A percentile compares a stretch with the other conserved stretches of the same genome.
These are phyloP conservation scores for Petunia axillaris DNA, from an alignment of 257 asterid species.

Conservation along the genomic window DNA sequence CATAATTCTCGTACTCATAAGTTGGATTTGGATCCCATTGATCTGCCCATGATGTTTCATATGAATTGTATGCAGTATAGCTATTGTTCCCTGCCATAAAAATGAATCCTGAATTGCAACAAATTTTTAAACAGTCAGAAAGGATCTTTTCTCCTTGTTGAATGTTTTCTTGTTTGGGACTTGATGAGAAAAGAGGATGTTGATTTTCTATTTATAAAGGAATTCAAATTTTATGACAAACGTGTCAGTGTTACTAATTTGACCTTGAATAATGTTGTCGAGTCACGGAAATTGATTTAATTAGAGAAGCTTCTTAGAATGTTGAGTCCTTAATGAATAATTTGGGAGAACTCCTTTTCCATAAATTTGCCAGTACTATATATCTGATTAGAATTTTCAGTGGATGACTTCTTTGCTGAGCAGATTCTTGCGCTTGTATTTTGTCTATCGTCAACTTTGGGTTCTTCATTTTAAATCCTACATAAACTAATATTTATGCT, in stretches of 20 bases:
- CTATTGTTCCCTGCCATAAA: conserved; percentile 8
- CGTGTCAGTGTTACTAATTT: not conserved
- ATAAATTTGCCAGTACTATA: not conserved
- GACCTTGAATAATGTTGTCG: not conserved
- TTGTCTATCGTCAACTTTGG: conserved; percentile 6
- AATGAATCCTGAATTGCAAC: not conserved
- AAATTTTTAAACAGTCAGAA: not conserved
- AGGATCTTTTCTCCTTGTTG: not conserved
- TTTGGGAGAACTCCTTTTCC: not conserved
- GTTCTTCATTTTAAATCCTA: not conserved
- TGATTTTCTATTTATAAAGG: conserved; percentile 12
- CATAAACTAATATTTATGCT: too few species aligned
- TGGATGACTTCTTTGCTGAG: not conserved
- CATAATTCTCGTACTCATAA: conserved; percentile 30
- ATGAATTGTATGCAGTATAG: conserved; percentile 40
- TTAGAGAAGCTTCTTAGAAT: conserved; percentile 16
- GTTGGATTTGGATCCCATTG: conserved; percentile 62
- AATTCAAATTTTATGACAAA: not conserved
- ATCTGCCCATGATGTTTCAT: conserved; percentile 82
- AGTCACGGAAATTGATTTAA: not conserved
- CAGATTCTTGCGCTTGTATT: not conserved
- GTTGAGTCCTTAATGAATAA: not conserved
- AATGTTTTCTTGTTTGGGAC: conserved; percentile 8
- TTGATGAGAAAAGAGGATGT: not conserved
- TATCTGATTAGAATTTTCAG: not conserved